These are phyloP conservation scores for Sordaria brevicollis DNA, from an alignment of 495 filamentous ascomycete species.

Conservation along the genomic window DNA sequence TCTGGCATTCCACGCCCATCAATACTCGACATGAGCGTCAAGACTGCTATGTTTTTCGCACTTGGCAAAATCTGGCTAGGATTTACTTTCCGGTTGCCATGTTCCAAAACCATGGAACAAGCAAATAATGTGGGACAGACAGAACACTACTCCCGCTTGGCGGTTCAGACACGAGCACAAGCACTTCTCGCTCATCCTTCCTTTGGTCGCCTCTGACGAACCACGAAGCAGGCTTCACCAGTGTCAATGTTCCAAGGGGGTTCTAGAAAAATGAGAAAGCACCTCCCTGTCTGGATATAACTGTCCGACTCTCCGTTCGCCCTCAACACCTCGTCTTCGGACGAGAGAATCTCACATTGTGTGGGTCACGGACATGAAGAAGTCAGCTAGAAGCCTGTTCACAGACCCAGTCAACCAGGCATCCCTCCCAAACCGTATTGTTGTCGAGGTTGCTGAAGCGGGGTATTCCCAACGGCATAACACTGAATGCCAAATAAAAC, in stretches of 20 bases:
- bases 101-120: neutral
- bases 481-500: neutral
- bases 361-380: neutral
- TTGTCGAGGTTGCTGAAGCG: neutral
- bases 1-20: neutral
- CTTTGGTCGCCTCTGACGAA: neutral
- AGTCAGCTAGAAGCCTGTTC: neutral
- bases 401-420: neutral
- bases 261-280: neutral
- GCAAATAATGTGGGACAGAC: neutral
- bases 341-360: neutral
- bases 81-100: neutral
- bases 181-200: neutral
- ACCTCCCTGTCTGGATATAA: neutral
- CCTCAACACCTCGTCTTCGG: neutral
- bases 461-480: neutral
- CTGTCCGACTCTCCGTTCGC: neutral
- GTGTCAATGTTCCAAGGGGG: neutral
- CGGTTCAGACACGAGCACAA: constrained; percentile 3
- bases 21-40: neutral
- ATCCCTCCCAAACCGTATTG: neutral
- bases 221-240: neutral
- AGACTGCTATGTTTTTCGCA: neutral
- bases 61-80: neutral
- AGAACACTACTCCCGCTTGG: neutral